Evolutionary conservation across 305 asterid species (phyloP).

Genomic region (Rubia occidens): DNA sequence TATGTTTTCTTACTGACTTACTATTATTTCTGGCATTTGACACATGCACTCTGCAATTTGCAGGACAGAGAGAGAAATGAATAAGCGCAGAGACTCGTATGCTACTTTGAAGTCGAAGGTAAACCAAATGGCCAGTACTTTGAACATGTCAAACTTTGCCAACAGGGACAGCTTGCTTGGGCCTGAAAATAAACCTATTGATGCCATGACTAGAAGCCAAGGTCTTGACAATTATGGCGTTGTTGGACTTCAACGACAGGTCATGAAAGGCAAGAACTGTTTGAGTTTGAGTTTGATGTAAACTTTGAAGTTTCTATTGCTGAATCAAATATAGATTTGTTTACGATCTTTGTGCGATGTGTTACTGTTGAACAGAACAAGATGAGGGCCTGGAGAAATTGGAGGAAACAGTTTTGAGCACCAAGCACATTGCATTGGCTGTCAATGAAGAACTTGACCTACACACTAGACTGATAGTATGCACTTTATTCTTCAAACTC

Average conservation of each 20-base stretch:
- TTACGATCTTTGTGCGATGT: slow-evolving; percentile 9
- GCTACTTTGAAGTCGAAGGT: slow-evolving; percentile 60
- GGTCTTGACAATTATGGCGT: slow-evolving; percentile 50
- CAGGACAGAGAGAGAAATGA: slow-evolving; percentile 82
- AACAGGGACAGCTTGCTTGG: slow-evolving; percentile 87
- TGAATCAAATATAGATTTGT: background rate
- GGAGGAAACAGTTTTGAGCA: slow-evolving; percentile 53
- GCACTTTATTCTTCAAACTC: slow-evolving; percentile 18
- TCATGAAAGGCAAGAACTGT: slow-evolving; percentile 43
- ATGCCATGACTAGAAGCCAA: slow-evolving; percentile 55
- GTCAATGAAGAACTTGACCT: slow-evolving; percentile 57
- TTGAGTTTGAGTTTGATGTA: background rate
- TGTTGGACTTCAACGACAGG: slow-evolving; percentile 51
- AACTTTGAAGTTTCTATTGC: slow-evolving; percentile 4
- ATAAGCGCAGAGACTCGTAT: slow-evolving; percentile 74
- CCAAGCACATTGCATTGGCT: slow-evolving; percentile 55
- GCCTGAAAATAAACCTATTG: slow-evolving; percentile 70
- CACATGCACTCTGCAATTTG: slow-evolving; percentile 11
- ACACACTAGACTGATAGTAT: slow-evolving; percentile 47
- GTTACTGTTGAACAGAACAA: slow-evolving; percentile 34
- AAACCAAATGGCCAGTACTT: slow-evolving; percentile 68
- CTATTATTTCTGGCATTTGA: background rate
- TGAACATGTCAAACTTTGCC: slow-evolving; percentile 82
- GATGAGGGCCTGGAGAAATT: slow-evolving; percentile 57
- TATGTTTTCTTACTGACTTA: background rate